Percentiles rank a stretch among this genome's conserved stretches.
Evolutionary conservation across 345 rosid species (phyloP).

Genomic region (Draba incana): DNA sequence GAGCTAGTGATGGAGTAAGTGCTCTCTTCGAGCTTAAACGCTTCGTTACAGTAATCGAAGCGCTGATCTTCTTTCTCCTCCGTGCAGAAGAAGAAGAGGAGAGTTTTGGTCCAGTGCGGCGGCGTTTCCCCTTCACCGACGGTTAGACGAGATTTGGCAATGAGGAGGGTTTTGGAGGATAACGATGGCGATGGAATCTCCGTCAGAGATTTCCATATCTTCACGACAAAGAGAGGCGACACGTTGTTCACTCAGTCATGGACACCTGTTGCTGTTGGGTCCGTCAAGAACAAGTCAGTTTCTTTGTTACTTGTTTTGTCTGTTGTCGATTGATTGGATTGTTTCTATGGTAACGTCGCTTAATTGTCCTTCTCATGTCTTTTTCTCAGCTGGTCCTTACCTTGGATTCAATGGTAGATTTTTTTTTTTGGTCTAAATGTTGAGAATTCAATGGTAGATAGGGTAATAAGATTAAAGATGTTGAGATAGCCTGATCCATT

Average conservation of each 20-base stretch:
- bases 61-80: no score
- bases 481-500: slow-evolving; percentile 1
- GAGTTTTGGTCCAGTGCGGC: not conserved
- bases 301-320: no score
- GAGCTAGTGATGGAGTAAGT: no score
- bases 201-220: slow-evolving; percentile 51
- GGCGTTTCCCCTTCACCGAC: slow-evolving; percentile 19
- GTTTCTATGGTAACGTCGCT: no score
- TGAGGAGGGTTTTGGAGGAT: slow-evolving; percentile 56
- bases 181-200: slow-evolving; percentile 3
- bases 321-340: no score
- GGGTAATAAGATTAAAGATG: not conserved
- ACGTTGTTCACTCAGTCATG: slow-evolving; percentile 74
- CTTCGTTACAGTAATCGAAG: no score
- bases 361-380: not conserved
- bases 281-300: slow-evolving; percentile 54
- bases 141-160: slow-evolving; percentile 59
- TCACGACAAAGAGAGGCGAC: slow-evolving; percentile 53
- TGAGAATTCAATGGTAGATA: not conserved
- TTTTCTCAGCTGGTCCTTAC: slow-evolving; percentile 46
- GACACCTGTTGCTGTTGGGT: slow-evolving; percentile 58
- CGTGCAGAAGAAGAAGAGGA: slow-evolving; percentile 33
- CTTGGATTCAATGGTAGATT: slow-evolving; percentile 17
- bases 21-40: no score
- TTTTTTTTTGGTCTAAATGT: no score